Evolutionary conservation across 2,329 filamentous ascomycete species (phyloP).

Genomic region (Hymenotorrendiella dingleyae): DNA sequence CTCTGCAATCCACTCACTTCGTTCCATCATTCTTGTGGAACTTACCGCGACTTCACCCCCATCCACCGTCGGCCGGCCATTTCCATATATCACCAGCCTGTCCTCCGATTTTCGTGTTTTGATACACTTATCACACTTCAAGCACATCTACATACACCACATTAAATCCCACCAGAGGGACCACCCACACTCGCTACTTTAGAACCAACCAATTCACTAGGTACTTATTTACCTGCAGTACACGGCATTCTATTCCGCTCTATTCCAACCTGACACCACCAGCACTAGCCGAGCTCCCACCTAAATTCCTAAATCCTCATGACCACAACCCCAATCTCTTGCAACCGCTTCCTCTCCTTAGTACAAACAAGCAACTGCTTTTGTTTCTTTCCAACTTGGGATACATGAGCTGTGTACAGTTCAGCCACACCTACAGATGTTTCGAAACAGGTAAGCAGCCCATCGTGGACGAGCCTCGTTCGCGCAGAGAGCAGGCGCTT

Average conservation of each 20-base stretch:
- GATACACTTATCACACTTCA: too few species aligned
- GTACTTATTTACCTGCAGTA: too few species aligned
- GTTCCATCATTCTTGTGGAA: not conserved
- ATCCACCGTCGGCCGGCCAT: not conserved
- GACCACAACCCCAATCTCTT: not conserved
- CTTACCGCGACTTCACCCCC: not conserved
- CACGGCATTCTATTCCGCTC: too few species aligned
- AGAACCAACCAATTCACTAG: too few species aligned
- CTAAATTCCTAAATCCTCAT: not conserved
- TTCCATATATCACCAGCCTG: not conserved
- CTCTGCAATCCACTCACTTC: not conserved
- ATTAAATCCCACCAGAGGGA: too few species aligned
- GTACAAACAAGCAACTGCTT: not conserved
- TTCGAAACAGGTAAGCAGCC: constrained; percentile 32
- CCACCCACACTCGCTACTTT: not conserved
- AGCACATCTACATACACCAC: too few species aligned
- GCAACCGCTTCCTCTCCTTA: too few species aligned
- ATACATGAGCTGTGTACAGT: constrained; percentile 17
- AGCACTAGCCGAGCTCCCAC: not conserved
- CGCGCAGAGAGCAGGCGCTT: too few species aligned
- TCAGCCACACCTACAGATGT: constrained; percentile 26
- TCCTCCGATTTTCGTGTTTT: too few species aligned
- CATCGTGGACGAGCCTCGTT: not conserved
- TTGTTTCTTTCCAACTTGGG: not conserved
- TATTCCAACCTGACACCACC: not conserved